Evolutionary conservation across 73 alveolate genomes (phyloP).

Genomic region (Durusdinium trenchii): DNA sequence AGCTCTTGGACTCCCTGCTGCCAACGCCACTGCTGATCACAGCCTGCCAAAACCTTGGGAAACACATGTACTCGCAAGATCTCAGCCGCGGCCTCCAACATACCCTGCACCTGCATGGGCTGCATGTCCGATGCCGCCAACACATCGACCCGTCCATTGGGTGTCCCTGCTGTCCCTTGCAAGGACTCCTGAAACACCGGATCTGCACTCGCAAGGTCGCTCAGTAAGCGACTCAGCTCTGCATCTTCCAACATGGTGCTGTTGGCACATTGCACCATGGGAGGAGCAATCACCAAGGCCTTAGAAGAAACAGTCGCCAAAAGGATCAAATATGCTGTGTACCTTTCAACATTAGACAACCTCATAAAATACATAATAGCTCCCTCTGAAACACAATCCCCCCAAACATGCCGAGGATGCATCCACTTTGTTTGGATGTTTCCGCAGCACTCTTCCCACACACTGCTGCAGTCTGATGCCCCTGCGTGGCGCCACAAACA

Average conservation of each 20-base stretch:
- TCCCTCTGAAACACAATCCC: background rate
- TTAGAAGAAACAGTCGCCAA: background rate
- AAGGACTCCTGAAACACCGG: background rate
- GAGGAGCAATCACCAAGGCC: constrained; percentile 35
- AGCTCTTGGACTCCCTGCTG: background rate
- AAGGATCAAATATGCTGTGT: background rate
- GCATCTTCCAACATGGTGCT: background rate
- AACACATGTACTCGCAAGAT: background rate
- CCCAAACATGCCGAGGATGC: background rate
- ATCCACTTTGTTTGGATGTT: background rate
- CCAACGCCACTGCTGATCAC: background rate
- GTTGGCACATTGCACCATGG: background rate
- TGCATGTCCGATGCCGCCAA: background rate
- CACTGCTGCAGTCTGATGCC: constrained; percentile 16
- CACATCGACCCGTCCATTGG: background rate
- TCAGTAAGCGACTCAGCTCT: background rate
- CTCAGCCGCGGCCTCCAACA: background rate
- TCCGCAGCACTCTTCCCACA: constrained; percentile 2
- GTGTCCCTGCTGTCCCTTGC: background rate
- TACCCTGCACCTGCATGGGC: background rate
- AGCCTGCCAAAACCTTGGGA: background rate
- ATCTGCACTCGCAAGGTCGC: background rate
- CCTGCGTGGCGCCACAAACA: background rate
- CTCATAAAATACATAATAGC: too few species aligned
- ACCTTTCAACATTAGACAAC: background rate